Base-by-base conservation (phyloP, 495 filamentous ascomycete species). In the Penicillium canescens region DNA sequence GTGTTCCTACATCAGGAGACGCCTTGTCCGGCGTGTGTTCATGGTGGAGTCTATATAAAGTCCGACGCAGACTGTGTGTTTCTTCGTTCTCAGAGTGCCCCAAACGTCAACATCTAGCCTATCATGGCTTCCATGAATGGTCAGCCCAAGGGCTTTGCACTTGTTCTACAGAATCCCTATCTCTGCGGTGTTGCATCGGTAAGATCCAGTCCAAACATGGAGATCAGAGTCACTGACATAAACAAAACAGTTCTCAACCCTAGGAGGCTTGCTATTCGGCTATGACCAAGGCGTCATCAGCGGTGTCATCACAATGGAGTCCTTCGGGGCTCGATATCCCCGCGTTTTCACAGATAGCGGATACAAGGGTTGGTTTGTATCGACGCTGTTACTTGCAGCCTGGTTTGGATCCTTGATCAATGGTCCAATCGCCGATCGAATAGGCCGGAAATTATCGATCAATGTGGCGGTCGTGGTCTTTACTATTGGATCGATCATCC, bases 351-450 rank as follows among this genome's bases (percentile, higher is more conserved):
- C 71, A 0, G 78, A 89, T 59, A 79, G 82, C 59, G 82, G 85
- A 0, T 84, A 73, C 52, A 89, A 90, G 63, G 89, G 88, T 26
- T 90, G 88, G 85, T 74, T 92, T 43, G 89, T 89, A 5, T 82
- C 90, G 2, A 92, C 92, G 51, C 82, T 93, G 56, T 83, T 92
- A 58, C 79, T 95, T 4, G 88, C 88, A 40, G 90, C 90, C 35
- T 92, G 89, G 90, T 58, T 90, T 44, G 90, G 90, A 8, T 86
- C 87, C 0, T 77, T 93, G 42, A 78, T 87, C 42, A 89, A 85
- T 44, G 89, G 88, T 1, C 88, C 90, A 61, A 66, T 93, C 36
- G 87, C 87, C 34, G 89, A 94, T 69, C 78, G 81, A 12, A 62
- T 89, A 34, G 89, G 86, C 4, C 80, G 90, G 11, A 92, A 91